Conservation (phyloP, 1,284 basidiomycete species). For the Wallemia ichthyophaga region DNA sequence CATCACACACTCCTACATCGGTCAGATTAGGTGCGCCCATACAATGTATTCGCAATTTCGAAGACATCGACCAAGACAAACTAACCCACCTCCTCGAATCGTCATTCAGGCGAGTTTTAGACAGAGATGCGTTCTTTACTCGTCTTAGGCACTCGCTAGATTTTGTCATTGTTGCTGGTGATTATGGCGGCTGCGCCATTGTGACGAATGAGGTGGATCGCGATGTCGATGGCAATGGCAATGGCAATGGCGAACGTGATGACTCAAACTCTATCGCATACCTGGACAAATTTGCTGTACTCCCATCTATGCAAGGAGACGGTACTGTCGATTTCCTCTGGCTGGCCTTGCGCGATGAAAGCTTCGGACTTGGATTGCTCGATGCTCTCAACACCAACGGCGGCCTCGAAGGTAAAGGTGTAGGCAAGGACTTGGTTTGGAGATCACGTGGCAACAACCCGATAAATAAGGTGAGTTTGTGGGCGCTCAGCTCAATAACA, state of each 20-base stretch:
- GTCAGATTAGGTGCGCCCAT: slow-evolving; percentile 66
- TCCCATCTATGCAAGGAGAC: slow-evolving; percentile 80
- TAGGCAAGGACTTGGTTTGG: slow-evolving; percentile 87
- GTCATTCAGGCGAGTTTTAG: slow-evolving; percentile 47
- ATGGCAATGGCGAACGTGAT: no score
- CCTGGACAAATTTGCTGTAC: slow-evolving; percentile 93
- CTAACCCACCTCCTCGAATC: slow-evolving; percentile 55
- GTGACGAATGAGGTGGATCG: slow-evolving; percentile 46
- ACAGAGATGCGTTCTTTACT: slow-evolving; percentile 42
- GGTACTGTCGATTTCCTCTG: slow-evolving; percentile 98
- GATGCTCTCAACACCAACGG: slow-evolving; percentile 78
- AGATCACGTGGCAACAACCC: slow-evolving; percentile 72
- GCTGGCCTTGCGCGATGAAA: slow-evolving; percentile 94
- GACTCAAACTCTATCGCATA: slow-evolving; percentile 76
- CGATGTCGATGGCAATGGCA: slow-evolving; percentile 13
- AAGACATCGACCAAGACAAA: slow-evolving; percentile 39
- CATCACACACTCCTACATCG: slow-evolving; percentile 70
- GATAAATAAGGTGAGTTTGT: slow-evolving; percentile 35
- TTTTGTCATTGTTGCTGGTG: slow-evolving; percentile 80
- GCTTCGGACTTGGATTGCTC: slow-evolving; percentile 74
- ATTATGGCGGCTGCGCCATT: slow-evolving; percentile 82
- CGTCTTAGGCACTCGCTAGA: slow-evolving; percentile 50
- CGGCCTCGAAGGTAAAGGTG: slow-evolving; percentile 58
- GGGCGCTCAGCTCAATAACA: neutral
- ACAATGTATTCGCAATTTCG: slow-evolving; percentile 34